Base-by-base conservation (phyloP, 2,329 filamentous ascomycete species). In the Diaporthe ilicicola region DNA sequence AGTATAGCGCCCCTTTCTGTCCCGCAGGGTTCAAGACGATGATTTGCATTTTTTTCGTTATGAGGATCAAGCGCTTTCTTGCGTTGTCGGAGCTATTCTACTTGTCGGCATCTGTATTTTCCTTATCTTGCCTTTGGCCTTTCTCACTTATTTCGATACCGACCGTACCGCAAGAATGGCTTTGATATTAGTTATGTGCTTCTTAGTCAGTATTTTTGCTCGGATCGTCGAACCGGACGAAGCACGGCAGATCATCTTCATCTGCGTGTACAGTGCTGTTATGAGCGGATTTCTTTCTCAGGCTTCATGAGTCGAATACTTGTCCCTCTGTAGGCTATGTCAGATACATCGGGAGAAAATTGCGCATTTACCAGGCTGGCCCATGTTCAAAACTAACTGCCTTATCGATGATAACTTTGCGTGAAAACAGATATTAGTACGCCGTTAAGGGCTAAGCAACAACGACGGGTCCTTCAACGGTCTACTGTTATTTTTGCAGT, bases 61-160 rank as follows among this genome's bases (percentile, higher is more conserved):
- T 29, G 61, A 67, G 1, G 61, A 59, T 3, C 22, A 3, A 24
- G 22, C 10, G 1, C 29, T 70, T 6, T 67, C 44, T 19, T 46
- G 42, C 42, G 19, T 70, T 8, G 42, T 44, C 12, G 51, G 69
- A 9, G 34, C 22, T 7, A 6, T 70, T 19, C 32, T 70, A 5
- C 42, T 50, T 5, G 24, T 67, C 8, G 69, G 24, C 3, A 51
- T 67, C 3, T 70, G 59, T 37, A 12, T 67, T 12, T 67, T 70
- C 24, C 61, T 70, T 19, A 29, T 67, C 3, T 9, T 70, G 22
- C 61, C 61, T 29, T 24, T 67, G 19, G 61, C 69, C 4, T 29
- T 70, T n/a, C 69, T 70, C n/a, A 37, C 32, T 3, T 70, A 70
- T 12, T 70, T 50, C 19, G 59, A 70, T 13, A 50, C 61, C 4